Conservation (phyloP, 495 filamentous ascomycete genomes). For the Tuber microsphaerosporum region DNA sequence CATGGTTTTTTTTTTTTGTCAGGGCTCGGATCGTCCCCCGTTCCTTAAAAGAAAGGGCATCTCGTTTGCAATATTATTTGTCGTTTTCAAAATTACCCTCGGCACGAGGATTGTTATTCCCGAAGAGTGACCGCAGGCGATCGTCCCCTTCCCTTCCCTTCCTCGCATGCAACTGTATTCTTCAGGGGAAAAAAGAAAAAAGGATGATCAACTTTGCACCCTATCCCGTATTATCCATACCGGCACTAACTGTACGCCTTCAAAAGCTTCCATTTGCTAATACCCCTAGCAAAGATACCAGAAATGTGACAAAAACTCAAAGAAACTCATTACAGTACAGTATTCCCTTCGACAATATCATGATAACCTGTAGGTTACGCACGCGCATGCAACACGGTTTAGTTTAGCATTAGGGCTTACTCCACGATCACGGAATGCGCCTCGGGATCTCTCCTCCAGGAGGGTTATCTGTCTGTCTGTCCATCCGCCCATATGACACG, state of each 20-base stretch:
- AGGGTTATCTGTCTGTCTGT: background rate
- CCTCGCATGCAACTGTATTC: background rate
- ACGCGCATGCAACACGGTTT: background rate
- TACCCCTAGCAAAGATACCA: background rate
- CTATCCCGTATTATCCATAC: background rate
- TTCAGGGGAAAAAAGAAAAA: background rate
- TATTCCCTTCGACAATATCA: background rate
- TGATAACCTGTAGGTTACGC: conserved; percentile 1
- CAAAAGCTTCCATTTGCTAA: background rate
- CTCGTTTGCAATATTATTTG: background rate
- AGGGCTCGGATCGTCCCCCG: background rate
- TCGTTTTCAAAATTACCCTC: background rate
- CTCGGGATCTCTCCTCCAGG: background rate
- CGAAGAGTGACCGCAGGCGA: background rate
- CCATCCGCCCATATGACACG: background rate
- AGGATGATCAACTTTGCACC: background rate
- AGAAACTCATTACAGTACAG: background rate
- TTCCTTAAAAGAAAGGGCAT: background rate
- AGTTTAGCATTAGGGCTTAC: background rate
- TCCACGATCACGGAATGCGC: background rate
- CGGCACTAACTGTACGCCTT: background rate
- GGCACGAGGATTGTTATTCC: background rate
- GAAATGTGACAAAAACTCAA: background rate
- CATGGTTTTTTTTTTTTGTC: background rate
- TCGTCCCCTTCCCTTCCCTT: background rate